Percentiles rank a stretch among this genome's conserved stretches.
Evolutionary conservation across 768 basidiomycete genomes (phyloP).

Genomic region (Pisolithus microcarpus): DNA sequence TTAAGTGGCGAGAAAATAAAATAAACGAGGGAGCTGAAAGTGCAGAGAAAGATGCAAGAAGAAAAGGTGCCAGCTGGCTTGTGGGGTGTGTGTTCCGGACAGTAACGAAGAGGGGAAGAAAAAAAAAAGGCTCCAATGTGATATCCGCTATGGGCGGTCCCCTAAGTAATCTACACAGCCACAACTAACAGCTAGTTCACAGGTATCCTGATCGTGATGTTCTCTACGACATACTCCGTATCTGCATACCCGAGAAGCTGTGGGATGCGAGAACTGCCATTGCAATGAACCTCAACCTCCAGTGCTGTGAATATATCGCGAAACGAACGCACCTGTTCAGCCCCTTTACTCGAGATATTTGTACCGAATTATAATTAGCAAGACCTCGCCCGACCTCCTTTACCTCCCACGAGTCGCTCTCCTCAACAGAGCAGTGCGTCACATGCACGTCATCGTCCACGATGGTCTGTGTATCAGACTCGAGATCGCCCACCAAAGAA

Average conservation of each 20-base stretch:
- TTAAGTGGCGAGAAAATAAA: constrained; percentile 23
- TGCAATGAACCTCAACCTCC: constrained; percentile 2
- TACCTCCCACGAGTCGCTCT: constrained; percentile 56
- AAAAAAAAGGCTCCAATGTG: neutral
- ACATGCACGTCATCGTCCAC: constrained; percentile 28
- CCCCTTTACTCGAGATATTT: constrained; percentile 84
- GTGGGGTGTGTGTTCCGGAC: neutral
- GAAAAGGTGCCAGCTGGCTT: neutral
- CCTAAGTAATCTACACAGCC: constrained; percentile 40
- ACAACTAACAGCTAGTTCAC: constrained; percentile 25
- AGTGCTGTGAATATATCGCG: neutral
- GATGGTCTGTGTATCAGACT: constrained; percentile 15
- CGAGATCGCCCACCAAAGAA: constrained; percentile 23
- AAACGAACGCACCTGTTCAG: constrained; percentile 77
- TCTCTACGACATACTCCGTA: constrained; percentile 95
- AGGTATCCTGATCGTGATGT: constrained; percentile 71
- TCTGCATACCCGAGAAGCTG: constrained; percentile 88
- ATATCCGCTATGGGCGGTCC: constrained; percentile 1
- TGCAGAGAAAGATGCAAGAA: constrained; percentile 5
- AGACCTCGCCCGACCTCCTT: constrained; percentile 90
- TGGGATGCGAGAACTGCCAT: constrained; percentile 65
- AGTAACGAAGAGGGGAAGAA: constrained; percentile 4
- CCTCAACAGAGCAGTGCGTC: constrained; percentile 25
- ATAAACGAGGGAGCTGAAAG: neutral
- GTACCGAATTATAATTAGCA: constrained; percentile 92